These are phyloP conservation scores for Wickerhamomyces hampshirensis DNA, from an alignment of 805 yeast genomes.

Conservation along the genomic window DNA sequence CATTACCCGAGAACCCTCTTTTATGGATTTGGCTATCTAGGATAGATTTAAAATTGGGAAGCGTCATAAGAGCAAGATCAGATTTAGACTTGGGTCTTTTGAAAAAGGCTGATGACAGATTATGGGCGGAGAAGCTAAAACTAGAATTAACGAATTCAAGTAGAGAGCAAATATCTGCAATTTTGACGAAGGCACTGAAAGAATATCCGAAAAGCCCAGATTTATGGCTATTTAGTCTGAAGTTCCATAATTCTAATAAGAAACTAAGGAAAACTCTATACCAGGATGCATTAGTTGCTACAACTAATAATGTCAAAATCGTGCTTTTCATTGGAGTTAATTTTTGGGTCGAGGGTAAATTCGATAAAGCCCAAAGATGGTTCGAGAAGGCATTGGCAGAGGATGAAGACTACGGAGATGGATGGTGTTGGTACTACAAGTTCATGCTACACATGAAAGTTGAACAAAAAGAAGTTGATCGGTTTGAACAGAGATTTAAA, in stretches of 20 bases:
- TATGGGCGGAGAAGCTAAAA: constrained; percentile 55
- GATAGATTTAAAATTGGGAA: constrained; percentile 36
- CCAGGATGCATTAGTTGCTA: constrained; percentile 64
- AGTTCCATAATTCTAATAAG: constrained; percentile 33
- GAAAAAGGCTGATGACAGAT: constrained; percentile 42
- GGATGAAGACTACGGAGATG: constrained; percentile 64
- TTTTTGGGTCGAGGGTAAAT: constrained; percentile 63
- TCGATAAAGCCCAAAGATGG: constrained; percentile 65
- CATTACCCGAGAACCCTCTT: constrained; percentile 35
- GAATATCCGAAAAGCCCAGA: constrained; percentile 51
- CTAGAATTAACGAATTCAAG: constrained; percentile 54
- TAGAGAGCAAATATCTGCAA: constrained; percentile 43
- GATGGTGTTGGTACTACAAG: constrained; percentile 63
- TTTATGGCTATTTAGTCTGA: constrained; percentile 64
- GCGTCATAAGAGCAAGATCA: constrained; percentile 61
- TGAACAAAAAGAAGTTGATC: constrained; percentile 29
- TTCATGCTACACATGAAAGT: constrained; percentile 33
- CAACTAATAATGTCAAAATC: constrained; percentile 55
- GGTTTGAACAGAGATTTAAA: constrained; percentile 32
- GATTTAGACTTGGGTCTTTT: constrained; percentile 62
- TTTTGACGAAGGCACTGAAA: constrained; percentile 55
- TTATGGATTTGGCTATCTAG: constrained; percentile 55
- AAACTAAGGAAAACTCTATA: constrained; percentile 53
- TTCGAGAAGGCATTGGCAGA: constrained; percentile 60
- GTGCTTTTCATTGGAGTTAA: constrained; percentile 60